phyloP scores from a whole-genome alignment of 345 rosid species.

The Eucalyptus decipiens region DNA sequence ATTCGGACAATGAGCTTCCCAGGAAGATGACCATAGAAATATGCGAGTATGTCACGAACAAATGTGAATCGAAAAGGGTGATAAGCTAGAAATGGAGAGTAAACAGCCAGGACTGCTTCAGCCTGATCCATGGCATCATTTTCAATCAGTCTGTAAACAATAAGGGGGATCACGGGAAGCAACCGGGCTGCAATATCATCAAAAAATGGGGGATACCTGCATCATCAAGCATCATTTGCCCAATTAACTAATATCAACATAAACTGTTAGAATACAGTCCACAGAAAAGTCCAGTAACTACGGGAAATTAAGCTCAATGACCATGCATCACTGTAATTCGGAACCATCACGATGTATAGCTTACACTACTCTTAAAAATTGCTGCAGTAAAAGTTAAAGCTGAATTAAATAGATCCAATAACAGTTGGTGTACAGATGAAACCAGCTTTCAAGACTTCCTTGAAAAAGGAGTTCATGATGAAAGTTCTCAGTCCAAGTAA shows the following conservation, averaged over 20 bases:
- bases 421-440: background rate
- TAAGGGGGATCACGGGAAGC: slow-evolving; percentile 89
- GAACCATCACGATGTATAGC: background rate
- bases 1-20: slow-evolving; percentile 65
- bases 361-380: background rate
- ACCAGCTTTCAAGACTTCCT: background rate
- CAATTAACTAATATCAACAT: background rate
- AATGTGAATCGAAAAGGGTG: slow-evolving; percentile 89
- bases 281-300: background rate
- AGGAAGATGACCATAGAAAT: slow-evolving; percentile 90
- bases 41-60: slow-evolving; percentile 95
- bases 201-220: slow-evolving; percentile 92
- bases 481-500: background rate
- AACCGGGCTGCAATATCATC: slow-evolving; percentile 89
- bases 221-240: background rate
- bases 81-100: slow-evolving; percentile 57
- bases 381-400: background rate
- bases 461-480: background rate
- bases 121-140: slow-evolving; percentile 77
- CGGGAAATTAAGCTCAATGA: background rate
- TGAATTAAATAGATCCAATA: background rate
- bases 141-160: slow-evolving; percentile 89
- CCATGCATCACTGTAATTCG: background rate
- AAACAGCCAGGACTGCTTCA: slow-evolving; percentile 49
- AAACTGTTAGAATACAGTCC: background rate